Evolutionary conservation across 202 grass and related monocot species (phyloP).

Genomic region (Carex arenaria): DNA sequence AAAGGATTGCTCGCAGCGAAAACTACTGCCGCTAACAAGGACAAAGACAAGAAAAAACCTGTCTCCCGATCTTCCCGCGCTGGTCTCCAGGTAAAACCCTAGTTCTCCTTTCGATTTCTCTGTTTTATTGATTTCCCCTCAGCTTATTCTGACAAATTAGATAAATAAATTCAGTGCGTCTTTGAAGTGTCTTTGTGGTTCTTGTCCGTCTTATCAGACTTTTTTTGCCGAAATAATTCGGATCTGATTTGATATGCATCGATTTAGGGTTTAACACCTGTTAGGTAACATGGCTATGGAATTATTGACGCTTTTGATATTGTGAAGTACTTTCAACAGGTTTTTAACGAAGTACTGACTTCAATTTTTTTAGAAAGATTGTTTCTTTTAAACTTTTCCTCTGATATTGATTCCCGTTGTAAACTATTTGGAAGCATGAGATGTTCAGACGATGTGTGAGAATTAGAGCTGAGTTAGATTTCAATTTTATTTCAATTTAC

Average conservation of each 20-base stretch:
- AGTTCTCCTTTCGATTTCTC: not conserved
- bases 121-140: not conserved
- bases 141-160: not conserved
- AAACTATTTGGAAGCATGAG: not conserved
- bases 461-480: not conserved
- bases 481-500: not conserved
- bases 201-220: not conserved
- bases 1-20: slow-evolving; percentile 55
- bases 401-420: not conserved
- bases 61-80: slow-evolving; percentile 45
- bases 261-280: not conserved
- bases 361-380: not conserved
- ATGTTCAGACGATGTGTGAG: not conserved
- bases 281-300: not conserved
- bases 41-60: slow-evolving; percentile 57
- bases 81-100: slow-evolving; percentile 43
- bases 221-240: not conserved
- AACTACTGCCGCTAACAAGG: slow-evolving; percentile 38
- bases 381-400: not conserved
- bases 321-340: not conserved
- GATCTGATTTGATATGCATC: slow-evolving; percentile 6
- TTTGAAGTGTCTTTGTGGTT: not conserved
- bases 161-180: not conserved
- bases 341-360: not conserved
- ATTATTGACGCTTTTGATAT: not conserved